A percentile compares a stretch with the other conserved stretches of the same genome.
Conservation (phyloP, 768 basidiomycete species). For the Serendipita indica region DNA sequence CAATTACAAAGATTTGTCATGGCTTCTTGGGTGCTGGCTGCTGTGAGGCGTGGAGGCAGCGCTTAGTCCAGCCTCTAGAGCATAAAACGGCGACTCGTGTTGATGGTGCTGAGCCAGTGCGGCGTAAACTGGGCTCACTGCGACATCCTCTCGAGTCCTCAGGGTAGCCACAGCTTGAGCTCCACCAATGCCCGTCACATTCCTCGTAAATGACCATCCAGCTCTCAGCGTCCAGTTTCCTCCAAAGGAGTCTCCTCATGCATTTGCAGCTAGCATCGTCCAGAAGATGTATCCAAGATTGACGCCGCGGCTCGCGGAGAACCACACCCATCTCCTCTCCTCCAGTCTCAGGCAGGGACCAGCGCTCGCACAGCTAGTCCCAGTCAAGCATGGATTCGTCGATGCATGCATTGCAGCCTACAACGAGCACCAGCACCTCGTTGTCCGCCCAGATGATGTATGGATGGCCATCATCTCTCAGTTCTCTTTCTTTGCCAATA, state of each 20-base stretch:
- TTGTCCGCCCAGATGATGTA: slow-evolving; percentile 36
- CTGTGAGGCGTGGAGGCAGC: no score
- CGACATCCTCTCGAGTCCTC: neutral
- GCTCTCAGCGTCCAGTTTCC: neutral
- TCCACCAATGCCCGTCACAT: slow-evolving; percentile 8
- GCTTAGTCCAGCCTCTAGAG: neutral
- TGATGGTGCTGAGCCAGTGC: neutral
- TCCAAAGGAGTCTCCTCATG: neutral
- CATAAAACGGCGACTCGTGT: slow-evolving; percentile 5
- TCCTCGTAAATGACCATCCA: neutral
- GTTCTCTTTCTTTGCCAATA: slow-evolving; percentile 23
- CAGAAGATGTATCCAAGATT: neutral
- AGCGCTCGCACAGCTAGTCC: neutral
- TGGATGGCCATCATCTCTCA: slow-evolving; percentile 31
- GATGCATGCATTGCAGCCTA: slow-evolving; percentile 24
- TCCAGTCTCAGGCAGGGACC: neutral
- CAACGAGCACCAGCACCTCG: slow-evolving; percentile 25
- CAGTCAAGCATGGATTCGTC: slow-evolving; percentile 23
- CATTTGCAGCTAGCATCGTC: neutral
- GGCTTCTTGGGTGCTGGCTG: no score
- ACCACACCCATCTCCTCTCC: neutral
- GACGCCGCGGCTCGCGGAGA: neutral
- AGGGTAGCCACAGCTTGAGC: neutral
- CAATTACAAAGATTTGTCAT: no score
- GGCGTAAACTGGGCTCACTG: neutral